These are phyloP conservation scores for Conticribra guillardii DNA, from an alignment of 108 stramenopile genomes.

Conservation along the genomic window DNA sequence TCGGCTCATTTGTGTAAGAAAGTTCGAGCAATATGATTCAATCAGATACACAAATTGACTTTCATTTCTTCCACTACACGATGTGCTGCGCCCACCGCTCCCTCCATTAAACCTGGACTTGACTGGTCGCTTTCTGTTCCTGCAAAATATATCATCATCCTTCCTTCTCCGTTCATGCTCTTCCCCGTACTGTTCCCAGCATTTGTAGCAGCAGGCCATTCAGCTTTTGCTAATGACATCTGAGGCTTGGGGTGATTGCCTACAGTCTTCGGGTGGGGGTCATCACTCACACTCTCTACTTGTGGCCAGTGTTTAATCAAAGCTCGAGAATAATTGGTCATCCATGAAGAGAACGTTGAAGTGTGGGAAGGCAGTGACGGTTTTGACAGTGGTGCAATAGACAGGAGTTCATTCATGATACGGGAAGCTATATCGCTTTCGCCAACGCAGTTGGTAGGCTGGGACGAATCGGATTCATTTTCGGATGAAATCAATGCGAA, in stretches of 20 bases:
- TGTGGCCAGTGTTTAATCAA: conserved; percentile 52
- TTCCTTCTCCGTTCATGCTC: background rate
- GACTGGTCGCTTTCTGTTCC: conserved; percentile 59
- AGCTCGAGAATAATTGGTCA: background rate
- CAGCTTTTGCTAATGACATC: conserved; percentile 36
- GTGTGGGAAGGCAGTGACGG: background rate
- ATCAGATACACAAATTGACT: background rate
- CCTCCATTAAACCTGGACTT: conserved; percentile 76
- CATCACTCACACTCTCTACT: conserved; percentile 57
- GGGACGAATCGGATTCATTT: too few species aligned
- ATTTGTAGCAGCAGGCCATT: too few species aligned
- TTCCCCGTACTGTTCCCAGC: background rate
- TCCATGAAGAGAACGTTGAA: conserved; percentile 1
- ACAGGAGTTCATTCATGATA: conserved; percentile 16
- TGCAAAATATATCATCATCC: conserved; percentile 55
- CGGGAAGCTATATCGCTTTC: conserved; percentile 43
- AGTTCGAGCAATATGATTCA: background rate
- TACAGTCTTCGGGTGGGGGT: conserved; percentile 38
- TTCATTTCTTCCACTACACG: conserved; percentile 44
- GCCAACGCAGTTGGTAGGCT: too few species aligned
- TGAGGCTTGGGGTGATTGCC: conserved; percentile 58
- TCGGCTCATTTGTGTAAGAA: background rate
- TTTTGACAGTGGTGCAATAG: conserved; percentile 36
- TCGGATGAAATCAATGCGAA: conserved; percentile 42
- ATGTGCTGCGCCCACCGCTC: conserved; percentile 57